phyloP scores from a whole-genome alignment of 1,139 yeast species.

The Sugiyamaella novakii region DNA sequence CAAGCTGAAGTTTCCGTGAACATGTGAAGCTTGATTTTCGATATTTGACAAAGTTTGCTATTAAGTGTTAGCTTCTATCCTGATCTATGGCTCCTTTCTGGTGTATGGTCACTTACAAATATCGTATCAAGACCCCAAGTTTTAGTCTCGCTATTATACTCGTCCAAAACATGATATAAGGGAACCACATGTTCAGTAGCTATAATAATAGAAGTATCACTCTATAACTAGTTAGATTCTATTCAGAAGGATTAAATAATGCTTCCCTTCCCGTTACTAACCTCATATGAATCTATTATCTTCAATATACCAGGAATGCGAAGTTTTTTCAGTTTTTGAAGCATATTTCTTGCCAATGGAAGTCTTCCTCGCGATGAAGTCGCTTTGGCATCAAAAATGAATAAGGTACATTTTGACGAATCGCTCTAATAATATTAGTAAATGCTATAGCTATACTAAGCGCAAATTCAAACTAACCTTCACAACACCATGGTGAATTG shows the following conservation, averaged over 20 bases:
- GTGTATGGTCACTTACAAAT: slow-evolving; percentile 18
- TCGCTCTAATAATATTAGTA: slow-evolving; percentile 41
- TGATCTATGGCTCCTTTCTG: not conserved
- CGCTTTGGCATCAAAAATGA: slow-evolving; percentile 59
- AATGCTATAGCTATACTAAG: no score
- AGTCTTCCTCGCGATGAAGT: slow-evolving; percentile 42
- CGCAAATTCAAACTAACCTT: no score
- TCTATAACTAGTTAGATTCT: slow-evolving; percentile 39
- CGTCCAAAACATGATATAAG: slow-evolving; percentile 41
- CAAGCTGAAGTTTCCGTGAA: slow-evolving; percentile 64
- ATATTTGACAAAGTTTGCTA: slow-evolving; percentile 58
- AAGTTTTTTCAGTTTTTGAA: slow-evolving; percentile 64
- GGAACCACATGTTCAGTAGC: slow-evolving; percentile 81
- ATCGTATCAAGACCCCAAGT: slow-evolving; percentile 58
- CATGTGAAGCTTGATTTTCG: slow-evolving; percentile 61
- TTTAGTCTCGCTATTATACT: slow-evolving; percentile 43
- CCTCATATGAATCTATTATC: slow-evolving; percentile 64
- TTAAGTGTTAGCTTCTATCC: not conserved
- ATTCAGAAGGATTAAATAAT: not conserved
- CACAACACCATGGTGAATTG: slow-evolving; percentile 50
- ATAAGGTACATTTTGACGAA: slow-evolving; percentile 52
- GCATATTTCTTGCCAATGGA: slow-evolving; percentile 63
- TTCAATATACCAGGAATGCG: slow-evolving; percentile 77
- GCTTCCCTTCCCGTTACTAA: slow-evolving; percentile 15
- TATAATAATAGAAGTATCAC: slow-evolving; percentile 61